Conservation (phyloP, 495 filamentous ascomycete genomes). For the Neurospora tetrasperma region DNA sequence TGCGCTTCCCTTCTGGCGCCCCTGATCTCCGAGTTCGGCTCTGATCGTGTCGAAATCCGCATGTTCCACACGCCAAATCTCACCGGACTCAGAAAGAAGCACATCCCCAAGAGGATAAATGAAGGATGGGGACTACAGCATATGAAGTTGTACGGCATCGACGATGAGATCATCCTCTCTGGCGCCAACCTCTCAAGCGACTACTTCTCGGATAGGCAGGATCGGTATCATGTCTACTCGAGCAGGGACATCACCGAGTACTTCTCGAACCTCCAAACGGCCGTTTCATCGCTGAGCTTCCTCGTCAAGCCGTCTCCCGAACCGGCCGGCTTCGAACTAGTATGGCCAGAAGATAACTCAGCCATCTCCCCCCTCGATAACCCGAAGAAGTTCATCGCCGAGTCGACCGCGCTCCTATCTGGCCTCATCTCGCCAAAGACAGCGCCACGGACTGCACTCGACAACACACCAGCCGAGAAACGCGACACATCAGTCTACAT, state of each 20-base stretch:
- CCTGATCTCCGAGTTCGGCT: constrained; percentile 70
- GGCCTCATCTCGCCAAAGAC: constrained; percentile 47
- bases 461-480: constrained; percentile 8
- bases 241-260: constrained; percentile 72
- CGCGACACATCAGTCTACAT: constrained; percentile 74
- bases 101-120: constrained; percentile 82
- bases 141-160: constrained; percentile 97
- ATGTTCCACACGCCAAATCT: constrained; percentile 98
- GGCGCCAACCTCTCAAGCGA: constrained; percentile 89
- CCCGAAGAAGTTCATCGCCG: constrained; percentile 55
- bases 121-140: constrained; percentile 98
- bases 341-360: constrained; percentile 71
- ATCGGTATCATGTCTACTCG: constrained; percentile 86
- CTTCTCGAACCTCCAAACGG: constrained; percentile 65
- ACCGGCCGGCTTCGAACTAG: constrained; percentile 54
- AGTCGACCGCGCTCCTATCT: constrained; percentile 53
- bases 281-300: constrained; percentile 72
- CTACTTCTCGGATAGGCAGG: constrained; percentile 93
- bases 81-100: constrained; percentile 71
- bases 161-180: constrained; percentile 92
- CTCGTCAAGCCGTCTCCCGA: constrained; percentile 53
- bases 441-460: constrained; percentile 10
- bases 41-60: constrained; percentile 80
- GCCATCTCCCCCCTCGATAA: constrained; percentile 60
- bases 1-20: constrained; percentile 83